Percentiles rank a stretch among this genome's conserved stretches.
phyloP scores from a whole-genome alignment of 352 stramenopile genomes.

The Phytophthora kernoviae region DNA sequence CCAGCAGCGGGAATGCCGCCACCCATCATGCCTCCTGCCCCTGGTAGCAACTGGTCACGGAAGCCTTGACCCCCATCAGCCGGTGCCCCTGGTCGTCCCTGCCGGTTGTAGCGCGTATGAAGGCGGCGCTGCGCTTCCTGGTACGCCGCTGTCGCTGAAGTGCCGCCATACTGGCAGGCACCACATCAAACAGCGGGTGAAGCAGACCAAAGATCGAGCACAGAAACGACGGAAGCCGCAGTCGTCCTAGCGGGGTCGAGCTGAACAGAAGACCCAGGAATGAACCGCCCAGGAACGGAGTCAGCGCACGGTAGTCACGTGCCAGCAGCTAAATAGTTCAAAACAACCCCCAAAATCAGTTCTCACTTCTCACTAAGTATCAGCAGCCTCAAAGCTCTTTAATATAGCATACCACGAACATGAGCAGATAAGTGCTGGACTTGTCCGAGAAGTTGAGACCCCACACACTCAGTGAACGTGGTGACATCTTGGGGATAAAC shows the following conservation, averaged over 20 bases:
- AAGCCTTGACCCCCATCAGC: conserved; percentile 62
- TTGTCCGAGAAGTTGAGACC: conserved; percentile 87
- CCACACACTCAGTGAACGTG: conserved; percentile 59
- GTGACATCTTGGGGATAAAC: conserved; percentile 78
- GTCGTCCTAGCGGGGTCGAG: conserved; percentile 65
- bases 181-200: conserved; percentile 78
- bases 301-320: conserved; percentile 56
- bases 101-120: conserved; percentile 49
- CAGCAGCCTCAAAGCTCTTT: background rate
- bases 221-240: conserved; percentile 78
- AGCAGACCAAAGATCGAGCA: conserved; percentile 71
- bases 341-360: background rate
- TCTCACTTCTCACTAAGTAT: background rate
- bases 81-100: conserved; percentile 25
- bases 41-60: conserved; percentile 81
- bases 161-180: conserved; percentile 62
- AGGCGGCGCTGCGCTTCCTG: conserved; percentile 71
- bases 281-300: conserved; percentile 66
- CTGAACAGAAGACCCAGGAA: conserved; percentile 72
- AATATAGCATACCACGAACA: conserved; percentile 63
- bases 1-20: conserved; percentile 12
- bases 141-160: conserved; percentile 77
- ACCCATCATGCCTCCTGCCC: conserved; percentile 49
- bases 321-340: conserved; percentile 57
- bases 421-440: conserved; percentile 72